Base-by-base conservation (phyloP, 2,329 filamentous ascomycete species). In the Teratosphaeria viscida region DNA sequence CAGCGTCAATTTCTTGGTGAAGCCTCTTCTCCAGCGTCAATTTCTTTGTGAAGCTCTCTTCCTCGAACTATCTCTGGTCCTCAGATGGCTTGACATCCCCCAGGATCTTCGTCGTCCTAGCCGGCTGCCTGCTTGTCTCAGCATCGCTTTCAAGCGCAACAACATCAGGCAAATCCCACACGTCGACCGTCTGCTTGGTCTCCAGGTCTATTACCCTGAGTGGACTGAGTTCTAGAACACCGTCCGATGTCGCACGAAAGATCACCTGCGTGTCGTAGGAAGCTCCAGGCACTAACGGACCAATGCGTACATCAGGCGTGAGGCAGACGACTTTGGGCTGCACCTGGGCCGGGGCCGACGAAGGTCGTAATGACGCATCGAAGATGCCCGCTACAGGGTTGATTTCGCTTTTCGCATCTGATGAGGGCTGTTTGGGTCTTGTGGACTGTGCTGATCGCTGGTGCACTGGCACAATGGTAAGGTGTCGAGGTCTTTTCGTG, bases 121-220 rank as follows among this genome's bases (percentile, higher is more conserved):
- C 19, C n/a, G 43, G 43, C 43, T 49, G 23, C n/a, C 43, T 49
- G 5, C 5, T n/a, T 7, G 43, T 23, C 43, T 49, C 19, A 23
- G 43, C n/a, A n/a, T 49, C 43, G 5, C 6, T 10, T 49, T 49
- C 43, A n/a, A 49, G 19, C 26, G 43, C 29, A 58, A 90, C 74
- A 66, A 90, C 83, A 53, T 82, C 84, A 0, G 89, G 89, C 63
- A 94, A 71, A 62, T 92, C 87, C 61, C 83, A 81, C 58, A 92
- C 85, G 72, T 92, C 88, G 3, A 89, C 85, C 68, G 88, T 86
- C 74, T 92, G 88, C 68, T 89, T 85, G 37, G 83, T 88, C 26
- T 78, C 82, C 61, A 92, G 71, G 71, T 94, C 89, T 3, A 92
- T 79, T 1, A 92, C 82, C 56, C 88, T 78, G 23, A 92, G 78